Evolutionary conservation across 257 asterid genomes (phyloP).

Genomic region (Thymus quinquecostatus): DNA sequence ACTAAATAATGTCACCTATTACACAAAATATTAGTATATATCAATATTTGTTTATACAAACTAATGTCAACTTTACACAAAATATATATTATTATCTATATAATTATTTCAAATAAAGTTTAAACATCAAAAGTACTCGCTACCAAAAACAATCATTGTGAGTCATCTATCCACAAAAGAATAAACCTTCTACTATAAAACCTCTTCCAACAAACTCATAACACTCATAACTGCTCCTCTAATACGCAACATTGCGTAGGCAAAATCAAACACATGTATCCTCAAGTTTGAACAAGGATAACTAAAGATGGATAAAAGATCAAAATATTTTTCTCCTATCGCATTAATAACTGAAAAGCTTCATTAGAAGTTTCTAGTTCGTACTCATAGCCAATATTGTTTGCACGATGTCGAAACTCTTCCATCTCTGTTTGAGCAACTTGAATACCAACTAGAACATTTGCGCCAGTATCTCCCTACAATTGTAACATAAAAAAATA

Average conservation of each 20-base stretch:
- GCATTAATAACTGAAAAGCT: constrained; percentile 82
- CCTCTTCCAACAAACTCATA: no score
- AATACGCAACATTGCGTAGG: constrained; percentile 7
- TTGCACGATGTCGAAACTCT: constrained; percentile 65
- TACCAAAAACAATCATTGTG: no score
- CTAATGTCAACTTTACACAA: no score
- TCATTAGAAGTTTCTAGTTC: constrained; percentile 69
- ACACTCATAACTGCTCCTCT: neutral
- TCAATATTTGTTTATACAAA: no score
- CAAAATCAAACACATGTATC: neutral
- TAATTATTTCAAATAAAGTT: no score
- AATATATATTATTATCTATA: no score
- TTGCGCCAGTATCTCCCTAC: constrained; percentile 95
- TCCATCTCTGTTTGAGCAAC: constrained; percentile 63
- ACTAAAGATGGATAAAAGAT: no score
- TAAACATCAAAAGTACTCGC: no score
- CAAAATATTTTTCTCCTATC: constrained; percentile 17
- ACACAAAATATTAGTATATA: no score
- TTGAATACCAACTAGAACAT: constrained; percentile 93
- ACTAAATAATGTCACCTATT: no score
- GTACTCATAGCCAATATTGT: constrained; percentile 74
- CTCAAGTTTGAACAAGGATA: neutral
- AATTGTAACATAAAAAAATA: constrained; percentile 1
- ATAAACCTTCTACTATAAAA: no score
- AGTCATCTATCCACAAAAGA: no score